Base-by-base conservation (phyloP, 176 grass and related monocot genomes). In the Luzula sylvatica region DNA sequence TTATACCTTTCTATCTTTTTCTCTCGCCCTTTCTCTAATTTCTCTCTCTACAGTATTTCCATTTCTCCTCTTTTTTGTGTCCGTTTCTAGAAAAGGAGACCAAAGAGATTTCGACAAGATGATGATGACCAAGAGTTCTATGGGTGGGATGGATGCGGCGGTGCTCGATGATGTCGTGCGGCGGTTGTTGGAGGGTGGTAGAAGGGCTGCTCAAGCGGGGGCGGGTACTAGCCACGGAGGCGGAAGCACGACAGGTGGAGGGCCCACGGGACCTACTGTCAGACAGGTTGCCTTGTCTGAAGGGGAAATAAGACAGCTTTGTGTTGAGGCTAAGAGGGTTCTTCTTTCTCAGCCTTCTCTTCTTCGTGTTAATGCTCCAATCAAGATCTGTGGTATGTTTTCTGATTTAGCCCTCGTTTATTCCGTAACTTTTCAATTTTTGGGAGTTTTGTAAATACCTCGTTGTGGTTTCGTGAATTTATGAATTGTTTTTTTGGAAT, bases 261-360 rank as follows among this genome's bases (percentile, higher is more conserved):
- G 60, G 11, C 46, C 16, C 18, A 15, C 11, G 30, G 61, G 52
- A 3, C 27, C 61, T 11, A 52, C 25, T 16, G 76, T 80, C 11
- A 70, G 67, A 44, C 88, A 87, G 83, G 88, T 94, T 23, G 72
- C 79, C 68, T 71, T 94, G 19, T 94, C 83, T 17, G 88, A 94
- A 77, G 72, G 83, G 65, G 88, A 87, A 83, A 94, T 94, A 67
- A 79, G 88, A n/a, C 83, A 83, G 69, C 87, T 94, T 49, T 94
- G 87, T 75, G 82, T 94, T 21, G 83, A 94, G 46, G 88, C 83
- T 3, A 94, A 87, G 65, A 67, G 72, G 26, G 83, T 87, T 48
- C 65, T 94, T 18, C 75, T 94, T 55, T 77, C 82, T 42, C 78
- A 94, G 79, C 79, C 88, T 2, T 83, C 67, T 46, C 83, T 94